phyloP scores from a whole-genome alignment of 441 rosid genomes.

The Breynia disticha region DNA sequence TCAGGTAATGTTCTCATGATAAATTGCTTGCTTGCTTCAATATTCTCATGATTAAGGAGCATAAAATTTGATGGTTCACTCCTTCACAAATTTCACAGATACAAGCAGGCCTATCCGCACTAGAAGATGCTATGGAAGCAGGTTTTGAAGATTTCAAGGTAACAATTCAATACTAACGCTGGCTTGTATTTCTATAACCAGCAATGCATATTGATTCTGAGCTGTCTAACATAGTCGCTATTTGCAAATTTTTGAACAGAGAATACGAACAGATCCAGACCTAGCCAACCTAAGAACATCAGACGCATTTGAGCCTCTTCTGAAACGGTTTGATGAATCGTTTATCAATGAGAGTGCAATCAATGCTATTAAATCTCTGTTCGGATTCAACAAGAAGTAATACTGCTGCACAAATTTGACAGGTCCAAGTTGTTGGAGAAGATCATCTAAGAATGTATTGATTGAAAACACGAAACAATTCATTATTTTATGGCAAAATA shows the following conservation, averaged over 20 bases:
- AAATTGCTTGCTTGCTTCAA: neutral
- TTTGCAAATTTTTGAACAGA: constrained; percentile 35
- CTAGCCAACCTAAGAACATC: constrained; percentile 51
- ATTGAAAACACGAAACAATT: constrained; percentile 3
- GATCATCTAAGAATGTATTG: constrained; percentile 1
- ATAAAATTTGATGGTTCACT: neutral
- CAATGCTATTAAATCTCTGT: constrained; percentile 84
- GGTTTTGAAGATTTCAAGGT: constrained; percentile 93
- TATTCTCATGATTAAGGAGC: too few relatives aligned
- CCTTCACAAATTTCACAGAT: constrained; percentile 27
- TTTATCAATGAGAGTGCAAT: constrained; percentile 91
- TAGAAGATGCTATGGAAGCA: constrained; percentile 70
- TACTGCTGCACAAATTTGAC: constrained; percentile 5
- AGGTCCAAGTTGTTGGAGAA: constrained; percentile 1
- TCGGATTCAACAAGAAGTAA: constrained; percentile 75
- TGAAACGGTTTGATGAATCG: constrained; percentile 82
- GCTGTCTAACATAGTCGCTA: constrained; percentile 12
- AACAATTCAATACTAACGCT: constrained; percentile 5
- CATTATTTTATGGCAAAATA: too few relatives aligned
- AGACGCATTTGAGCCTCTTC: constrained; percentile 50
- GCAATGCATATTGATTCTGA: neutral
- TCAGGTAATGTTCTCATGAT: constrained; percentile 35
- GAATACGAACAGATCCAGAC: constrained; percentile 84
- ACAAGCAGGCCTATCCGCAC: constrained; percentile 82
- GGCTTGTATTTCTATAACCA: neutral